phyloP scores from a whole-genome alignment of 345 rosid genomes.

The Limnanthes douglasii region DNA sequence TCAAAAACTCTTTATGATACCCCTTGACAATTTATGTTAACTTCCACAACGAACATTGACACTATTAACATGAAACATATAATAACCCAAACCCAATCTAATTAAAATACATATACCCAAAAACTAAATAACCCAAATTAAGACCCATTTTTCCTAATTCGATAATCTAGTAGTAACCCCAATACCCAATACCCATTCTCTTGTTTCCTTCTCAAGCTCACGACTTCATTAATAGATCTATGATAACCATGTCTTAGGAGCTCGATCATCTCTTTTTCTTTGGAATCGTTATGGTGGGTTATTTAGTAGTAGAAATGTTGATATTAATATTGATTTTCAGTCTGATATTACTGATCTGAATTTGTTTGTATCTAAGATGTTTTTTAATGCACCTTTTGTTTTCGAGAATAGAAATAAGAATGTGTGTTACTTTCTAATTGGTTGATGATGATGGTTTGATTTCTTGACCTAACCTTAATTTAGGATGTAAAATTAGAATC shows the following conservation, averaged over 20 bases:
- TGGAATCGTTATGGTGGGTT: slow-evolving; percentile 79
- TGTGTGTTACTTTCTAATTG: slow-evolving; percentile 21
- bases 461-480: too few species aligned
- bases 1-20: too few species aligned
- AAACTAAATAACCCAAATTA: too few species aligned
- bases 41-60: too few species aligned
- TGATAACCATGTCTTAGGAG: slow-evolving; percentile 58
- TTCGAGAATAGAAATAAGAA: slow-evolving; percentile 41
- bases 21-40: too few species aligned
- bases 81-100: too few species aligned
- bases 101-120: too few species aligned
- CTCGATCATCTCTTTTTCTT: slow-evolving; percentile 52
- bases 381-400: slow-evolving; percentile 33
- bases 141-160: too few species aligned
- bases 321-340: slow-evolving; percentile 12
- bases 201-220: slow-evolving; percentile 76
- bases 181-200: slow-evolving; percentile 50
- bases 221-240: slow-evolving; percentile 31
- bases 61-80: too few species aligned
- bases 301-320: slow-evolving; percentile 48
- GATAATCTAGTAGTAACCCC: too few species aligned
- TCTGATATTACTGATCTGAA: slow-evolving; percentile 17
- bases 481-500: slow-evolving; percentile 1
- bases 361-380: slow-evolving; percentile 27
- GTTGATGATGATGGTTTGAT: slow-evolving; percentile 8